These are phyloP conservation scores for Aleurites moluccanus DNA, from an alignment of 441 rosid genomes.

Conservation along the genomic window DNA sequence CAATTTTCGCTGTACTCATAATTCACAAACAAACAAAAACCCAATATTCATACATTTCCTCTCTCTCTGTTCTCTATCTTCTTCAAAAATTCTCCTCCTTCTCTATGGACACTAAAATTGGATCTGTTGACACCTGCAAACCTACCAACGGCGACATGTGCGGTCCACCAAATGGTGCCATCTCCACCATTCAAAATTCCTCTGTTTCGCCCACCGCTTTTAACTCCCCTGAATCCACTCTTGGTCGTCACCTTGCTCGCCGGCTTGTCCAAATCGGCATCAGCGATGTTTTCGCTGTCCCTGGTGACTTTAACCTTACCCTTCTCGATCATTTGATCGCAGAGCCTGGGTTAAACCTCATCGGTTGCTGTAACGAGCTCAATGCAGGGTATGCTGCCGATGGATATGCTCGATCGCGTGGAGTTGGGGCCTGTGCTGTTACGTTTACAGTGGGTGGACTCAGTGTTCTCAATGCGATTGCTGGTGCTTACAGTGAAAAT, in stretches of 20 bases:
- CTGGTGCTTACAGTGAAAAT: slow-evolving; percentile 68
- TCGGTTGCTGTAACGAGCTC: slow-evolving; percentile 91
- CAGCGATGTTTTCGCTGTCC: slow-evolving; percentile 67
- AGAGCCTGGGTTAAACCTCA: slow-evolving; percentile 59
- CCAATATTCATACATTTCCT: too few species aligned
- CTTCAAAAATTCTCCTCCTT: too few species aligned
- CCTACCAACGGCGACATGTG: slow-evolving; percentile 43
- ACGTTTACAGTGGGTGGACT: slow-evolving; percentile 71
- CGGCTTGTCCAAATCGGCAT: slow-evolving; percentile 70
- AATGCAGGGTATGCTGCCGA: slow-evolving; percentile 77
- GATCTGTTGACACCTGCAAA: slow-evolving; percentile 50
- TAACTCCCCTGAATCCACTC: slow-evolving; percentile 47
- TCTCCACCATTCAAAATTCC: slow-evolving; percentile 35
- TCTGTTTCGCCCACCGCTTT: slow-evolving; percentile 23
- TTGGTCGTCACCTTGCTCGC: slow-evolving; percentile 74
- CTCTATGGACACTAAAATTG: slow-evolving; percentile 52
- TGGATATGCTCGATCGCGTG: slow-evolving; percentile 63
- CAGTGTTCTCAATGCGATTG: slow-evolving; percentile 66
- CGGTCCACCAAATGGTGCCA: slow-evolving; percentile 37
- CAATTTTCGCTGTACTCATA: not conserved
- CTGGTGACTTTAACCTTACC: slow-evolving; percentile 85
- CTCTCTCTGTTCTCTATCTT: too few species aligned
- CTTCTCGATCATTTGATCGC: slow-evolving; percentile 76
- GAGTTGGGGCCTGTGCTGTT: slow-evolving; percentile 68
- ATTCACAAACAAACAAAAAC: not conserved